Evolutionary conservation across 768 basidiomycete genomes (phyloP).

Genomic region (Lactifluus piperatus): DNA sequence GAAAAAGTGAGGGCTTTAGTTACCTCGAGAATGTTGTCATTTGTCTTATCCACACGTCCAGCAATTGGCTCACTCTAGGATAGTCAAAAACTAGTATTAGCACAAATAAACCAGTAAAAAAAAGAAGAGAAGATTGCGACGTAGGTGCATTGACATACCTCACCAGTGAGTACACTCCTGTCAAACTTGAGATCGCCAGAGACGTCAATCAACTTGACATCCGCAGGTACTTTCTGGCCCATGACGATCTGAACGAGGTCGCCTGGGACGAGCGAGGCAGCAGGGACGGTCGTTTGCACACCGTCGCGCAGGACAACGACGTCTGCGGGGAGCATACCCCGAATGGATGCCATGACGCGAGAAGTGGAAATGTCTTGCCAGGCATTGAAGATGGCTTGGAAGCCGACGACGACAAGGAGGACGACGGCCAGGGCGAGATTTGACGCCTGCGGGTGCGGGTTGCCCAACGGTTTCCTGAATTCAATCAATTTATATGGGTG

Average conservation of each 20-base stretch:
- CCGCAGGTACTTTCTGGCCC: conserved; percentile 65
- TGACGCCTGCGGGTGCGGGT: conserved; percentile 41
- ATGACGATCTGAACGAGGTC: conserved; percentile 55
- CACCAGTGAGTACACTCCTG: conserved; percentile 56
- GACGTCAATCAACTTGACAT: conserved; percentile 52
- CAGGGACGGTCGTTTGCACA: conserved; percentile 37
- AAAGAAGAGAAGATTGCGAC: conserved; percentile 16
- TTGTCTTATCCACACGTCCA: conserved; percentile 24
- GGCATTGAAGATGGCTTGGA: conserved; percentile 39
- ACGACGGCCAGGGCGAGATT: conserved; percentile 57
- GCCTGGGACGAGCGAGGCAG: conserved; percentile 56
- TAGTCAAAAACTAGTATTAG: conserved; percentile 19
- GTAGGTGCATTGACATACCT: conserved; percentile 30
- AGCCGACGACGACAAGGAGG: conserved; percentile 34
- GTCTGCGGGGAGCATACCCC: conserved; percentile 56
- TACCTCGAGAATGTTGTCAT: conserved; percentile 25
- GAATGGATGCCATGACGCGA: conserved; percentile 53
- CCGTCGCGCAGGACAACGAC: conserved; percentile 53
- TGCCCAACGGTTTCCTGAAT: conserved; percentile 49
- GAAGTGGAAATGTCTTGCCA: conserved; percentile 50
- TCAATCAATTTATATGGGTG: too few species aligned
- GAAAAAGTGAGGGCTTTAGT: background rate
- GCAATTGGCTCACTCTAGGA: conserved; percentile 18
- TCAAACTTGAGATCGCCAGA: conserved; percentile 54
- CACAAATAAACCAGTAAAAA: conserved; percentile 12